Evolutionary conservation across 129 eudicot species (phyloP).

Genomic region (Helianthus tuberosus): DNA sequence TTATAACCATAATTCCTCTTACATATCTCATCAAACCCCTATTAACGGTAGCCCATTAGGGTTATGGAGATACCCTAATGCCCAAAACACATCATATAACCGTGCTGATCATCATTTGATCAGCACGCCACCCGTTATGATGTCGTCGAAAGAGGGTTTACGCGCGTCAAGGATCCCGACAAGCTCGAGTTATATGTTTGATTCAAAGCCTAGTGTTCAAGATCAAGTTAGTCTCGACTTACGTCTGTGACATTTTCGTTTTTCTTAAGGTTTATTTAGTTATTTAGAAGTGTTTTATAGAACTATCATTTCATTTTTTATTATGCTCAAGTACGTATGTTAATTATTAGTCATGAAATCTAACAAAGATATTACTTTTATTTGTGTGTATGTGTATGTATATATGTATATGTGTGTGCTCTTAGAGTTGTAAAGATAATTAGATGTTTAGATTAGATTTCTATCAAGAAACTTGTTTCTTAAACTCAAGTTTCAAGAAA

Average conservation of each 20-base stretch:
- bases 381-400: not conserved
- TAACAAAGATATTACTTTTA: slow-evolving; percentile 11
- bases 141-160: slow-evolving; percentile 19
- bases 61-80: slow-evolving; percentile 64
- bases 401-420: not conserved
- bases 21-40: slow-evolving; percentile 43
- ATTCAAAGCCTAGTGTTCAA: slow-evolving; percentile 52
- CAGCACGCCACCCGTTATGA: slow-evolving; percentile 18
- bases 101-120: slow-evolving; percentile 41
- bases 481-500: not conserved
- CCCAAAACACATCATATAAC: slow-evolving; percentile 35
- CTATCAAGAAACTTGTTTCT: not conserved
- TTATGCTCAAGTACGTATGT: slow-evolving; percentile 21
- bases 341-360: slow-evolving; percentile 25
- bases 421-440: not conserved
- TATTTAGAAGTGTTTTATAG: slow-evolving; percentile 18
- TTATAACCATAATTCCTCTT: slow-evolving; percentile 30
- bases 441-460: not conserved
- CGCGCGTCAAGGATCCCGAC: slow-evolving; percentile 25
- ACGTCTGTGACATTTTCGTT: slow-evolving; percentile 55
- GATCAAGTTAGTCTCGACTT: slow-evolving; percentile 97
- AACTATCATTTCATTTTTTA: slow-evolving; percentile 3
- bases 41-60: slow-evolving; percentile 79
- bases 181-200: slow-evolving; percentile 45
- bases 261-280: slow-evolving; percentile 17